phyloP scores from a whole-genome alignment of 164 flowering plant genomes.

The Nymphaea thermarum region DNA sequence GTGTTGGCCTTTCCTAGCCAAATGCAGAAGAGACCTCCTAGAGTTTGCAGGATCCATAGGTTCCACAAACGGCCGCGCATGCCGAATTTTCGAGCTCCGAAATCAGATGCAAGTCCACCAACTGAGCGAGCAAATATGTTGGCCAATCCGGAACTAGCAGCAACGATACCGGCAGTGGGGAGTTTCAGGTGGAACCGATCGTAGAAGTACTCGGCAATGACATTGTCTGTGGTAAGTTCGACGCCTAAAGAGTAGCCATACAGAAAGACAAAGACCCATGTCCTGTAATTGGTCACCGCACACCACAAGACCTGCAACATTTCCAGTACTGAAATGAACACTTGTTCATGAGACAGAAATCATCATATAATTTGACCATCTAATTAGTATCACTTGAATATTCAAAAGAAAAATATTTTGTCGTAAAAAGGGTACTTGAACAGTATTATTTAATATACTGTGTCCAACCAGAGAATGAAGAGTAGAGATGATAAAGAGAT shows the following conservation, averaged over 20 bases:
- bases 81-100: conserved; percentile 36
- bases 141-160: conserved; percentile 70
- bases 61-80: conserved; percentile 69
- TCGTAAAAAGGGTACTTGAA: too few relatives aligned
- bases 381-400: too few relatives aligned
- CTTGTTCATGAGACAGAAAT: too few relatives aligned
- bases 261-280: conserved; percentile 63
- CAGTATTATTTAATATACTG: too few relatives aligned
- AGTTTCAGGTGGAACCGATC: conserved; percentile 64
- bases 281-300: conserved; percentile 62
- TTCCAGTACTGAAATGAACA: neutral
- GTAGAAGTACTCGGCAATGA: conserved; percentile 63
- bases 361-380: too few relatives aligned
- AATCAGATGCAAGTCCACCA: conserved; percentile 57
- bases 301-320: conserved; percentile 37
- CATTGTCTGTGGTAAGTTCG: conserved; percentile 53
- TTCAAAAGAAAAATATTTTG: too few relatives aligned
- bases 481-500: too few relatives aligned
- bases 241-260: conserved; percentile 80
- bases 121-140: conserved; percentile 58
- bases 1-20: conserved; percentile 50
- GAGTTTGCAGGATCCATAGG: conserved; percentile 62
- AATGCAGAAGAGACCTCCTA: conserved; percentile 63
- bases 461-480: too few relatives aligned
- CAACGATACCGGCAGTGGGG: conserved; percentile 62